These are phyloP conservation scores for Gastrolobium villosum DNA, from an alignment of 306 rosid species.

Conservation along the genomic window DNA sequence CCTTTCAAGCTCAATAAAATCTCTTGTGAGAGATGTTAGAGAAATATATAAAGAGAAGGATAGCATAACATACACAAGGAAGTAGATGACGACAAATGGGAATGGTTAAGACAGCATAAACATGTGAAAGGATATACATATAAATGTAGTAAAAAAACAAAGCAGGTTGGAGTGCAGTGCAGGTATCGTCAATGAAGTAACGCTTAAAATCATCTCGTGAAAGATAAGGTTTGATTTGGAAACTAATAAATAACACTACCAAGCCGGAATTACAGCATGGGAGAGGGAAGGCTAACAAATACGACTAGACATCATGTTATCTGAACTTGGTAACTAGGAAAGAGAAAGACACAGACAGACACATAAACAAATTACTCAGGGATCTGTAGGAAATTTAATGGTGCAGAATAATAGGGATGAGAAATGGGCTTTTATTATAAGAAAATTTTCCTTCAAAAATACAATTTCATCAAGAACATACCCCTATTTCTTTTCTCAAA, in stretches of 20 bases:
- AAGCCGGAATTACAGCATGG: background rate
- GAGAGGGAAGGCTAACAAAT: background rate
- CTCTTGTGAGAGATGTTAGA: too few relatives aligned
- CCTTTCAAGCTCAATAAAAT: too few relatives aligned
- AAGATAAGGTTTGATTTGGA: constrained; percentile 48
- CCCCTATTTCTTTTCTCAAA: too few relatives aligned
- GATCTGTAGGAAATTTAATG: too few relatives aligned
- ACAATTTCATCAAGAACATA: too few relatives aligned
- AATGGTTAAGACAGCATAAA: background rate
- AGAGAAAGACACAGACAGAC: background rate
- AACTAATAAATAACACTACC: background rate
- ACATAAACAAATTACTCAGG: background rate
- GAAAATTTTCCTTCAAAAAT: too few relatives aligned
- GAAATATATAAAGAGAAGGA: too few relatives aligned
- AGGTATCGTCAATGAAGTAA: constrained; percentile 1
- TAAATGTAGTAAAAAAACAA: constrained; percentile 20
- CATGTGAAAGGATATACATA: constrained; percentile 30
- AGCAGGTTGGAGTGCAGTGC: constrained; percentile 37
- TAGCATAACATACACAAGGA: background rate
- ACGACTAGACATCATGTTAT: background rate
- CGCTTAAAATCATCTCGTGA: constrained; percentile 60
- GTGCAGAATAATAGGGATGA: too few relatives aligned
- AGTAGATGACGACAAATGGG: constrained; percentile 10
- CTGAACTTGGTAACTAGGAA: background rate
- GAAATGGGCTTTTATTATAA: too few relatives aligned